Base-by-base conservation (phyloP, 352 stramenopile genomes). In the Achlya hypogyna region DNA sequence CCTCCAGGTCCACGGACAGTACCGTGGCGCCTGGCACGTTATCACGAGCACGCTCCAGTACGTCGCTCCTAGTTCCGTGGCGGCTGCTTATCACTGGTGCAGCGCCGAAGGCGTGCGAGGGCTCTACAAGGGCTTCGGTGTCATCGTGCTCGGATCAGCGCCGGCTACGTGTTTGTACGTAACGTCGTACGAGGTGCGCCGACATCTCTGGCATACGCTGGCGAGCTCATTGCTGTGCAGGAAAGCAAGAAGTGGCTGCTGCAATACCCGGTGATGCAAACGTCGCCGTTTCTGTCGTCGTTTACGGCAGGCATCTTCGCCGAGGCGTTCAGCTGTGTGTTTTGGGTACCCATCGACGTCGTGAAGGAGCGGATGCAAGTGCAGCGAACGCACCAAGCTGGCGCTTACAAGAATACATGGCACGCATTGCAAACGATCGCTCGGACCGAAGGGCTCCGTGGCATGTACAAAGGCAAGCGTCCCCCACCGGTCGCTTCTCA, bases 321-420 rank as follows among this genome's bases (percentile, higher is more conserved):
- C 2, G 84, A 93, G 63, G 79, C 82, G 18, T 32, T 91, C 20
- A 91, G 92, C 63, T 99, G 97, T 71, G 83, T 99, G 32, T 76
- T 99, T 22, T 99, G 96, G 80, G 96, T 99, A n/a, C 97, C 97
- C n/a, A 96, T 99, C 31, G 97, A 99, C 71, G 96, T 99, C 35
- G 87, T 99, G 34, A 99, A 99, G 72, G 96, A 99, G 76, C 86
- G 96, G 63, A 89, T 98, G 80, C 97, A 99, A 84, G 91, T 99
- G 28, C 95, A 98, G 71, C 66, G 63, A 16, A 65, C 74, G n/a
- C 25, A 65, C 2, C 35, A 51, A 5, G 45, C 47, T 28, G 74
- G 75, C 51, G 58, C 83, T 32, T 93, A 99, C 69, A 88, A 84
- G 65, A 93, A 89, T 38, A 97, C 86, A 42, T 72, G 79, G 40